A percentile compares a stretch with the other conserved stretches of the same genome.
Evolutionary conservation across 768 basidiomycete genomes (phyloP).

Genomic region (Agrocybe praecox): DNA sequence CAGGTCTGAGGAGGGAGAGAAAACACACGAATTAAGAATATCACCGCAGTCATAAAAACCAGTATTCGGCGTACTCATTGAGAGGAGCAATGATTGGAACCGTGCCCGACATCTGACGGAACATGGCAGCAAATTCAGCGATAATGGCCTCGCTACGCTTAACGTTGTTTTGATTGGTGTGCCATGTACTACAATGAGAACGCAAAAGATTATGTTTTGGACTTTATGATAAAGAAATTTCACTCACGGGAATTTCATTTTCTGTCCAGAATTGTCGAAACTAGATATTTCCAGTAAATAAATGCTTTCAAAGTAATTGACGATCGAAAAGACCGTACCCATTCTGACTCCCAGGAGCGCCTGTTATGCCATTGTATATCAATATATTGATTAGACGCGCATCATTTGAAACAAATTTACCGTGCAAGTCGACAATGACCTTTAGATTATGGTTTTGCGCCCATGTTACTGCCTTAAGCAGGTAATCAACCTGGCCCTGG

Average conservation of each 20-base stretch:
- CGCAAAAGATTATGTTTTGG: not conserved
- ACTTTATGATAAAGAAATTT: not conserved
- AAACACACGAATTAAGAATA: not conserved
- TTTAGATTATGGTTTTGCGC: constrained; percentile 71
- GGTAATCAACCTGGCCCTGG: constrained; percentile 71
- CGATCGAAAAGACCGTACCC: constrained; percentile 44
- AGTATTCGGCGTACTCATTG: constrained; percentile 59
- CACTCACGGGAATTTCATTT: constrained; percentile 48
- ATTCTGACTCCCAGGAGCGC: constrained; percentile 83
- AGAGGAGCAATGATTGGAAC: constrained; percentile 71
- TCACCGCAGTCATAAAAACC: not conserved
- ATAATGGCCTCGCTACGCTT: constrained; percentile 66
- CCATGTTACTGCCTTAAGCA: constrained; percentile 66
- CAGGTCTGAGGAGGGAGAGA: constrained; percentile 49
- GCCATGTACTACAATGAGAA: constrained; percentile 51
- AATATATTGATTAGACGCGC: not conserved
- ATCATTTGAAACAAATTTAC: constrained; percentile 23
- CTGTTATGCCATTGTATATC: constrained; percentile 18
- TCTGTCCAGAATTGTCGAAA: constrained; percentile 82
- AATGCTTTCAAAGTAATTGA: not conserved
- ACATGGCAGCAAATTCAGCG: constrained; percentile 60
- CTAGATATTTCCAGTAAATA: constrained; percentile 32
- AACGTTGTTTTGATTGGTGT: constrained; percentile 64
- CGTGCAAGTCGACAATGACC: constrained; percentile 77
- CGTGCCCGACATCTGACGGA: constrained; percentile 48